Conservation (phyloP, 2,329 filamentous ascomycete genomes). For the Claviceps sp. region DNA sequence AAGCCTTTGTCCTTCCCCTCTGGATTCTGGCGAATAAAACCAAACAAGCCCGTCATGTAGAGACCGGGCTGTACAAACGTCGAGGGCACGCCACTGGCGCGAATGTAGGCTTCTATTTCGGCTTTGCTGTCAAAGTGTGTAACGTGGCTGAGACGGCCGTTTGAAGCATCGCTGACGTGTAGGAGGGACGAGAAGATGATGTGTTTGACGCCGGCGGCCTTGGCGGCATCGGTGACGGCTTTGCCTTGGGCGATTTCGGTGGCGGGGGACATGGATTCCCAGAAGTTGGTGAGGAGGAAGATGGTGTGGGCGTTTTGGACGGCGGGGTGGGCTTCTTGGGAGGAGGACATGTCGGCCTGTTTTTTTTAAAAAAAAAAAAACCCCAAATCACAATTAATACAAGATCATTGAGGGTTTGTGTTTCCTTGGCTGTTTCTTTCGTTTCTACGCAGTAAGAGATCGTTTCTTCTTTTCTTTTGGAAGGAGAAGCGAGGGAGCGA, state of each 20-base stretch:
- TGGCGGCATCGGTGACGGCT: slow-evolving; percentile 30
- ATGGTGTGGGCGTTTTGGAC: slow-evolving; percentile 30
- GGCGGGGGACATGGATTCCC: slow-evolving; percentile 20
- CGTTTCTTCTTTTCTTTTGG: not conserved
- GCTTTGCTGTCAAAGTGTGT: slow-evolving; percentile 45
- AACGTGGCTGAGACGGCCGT: slow-evolving; percentile 24
- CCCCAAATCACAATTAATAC: too few relatives aligned
- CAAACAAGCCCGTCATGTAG: slow-evolving; percentile 39
- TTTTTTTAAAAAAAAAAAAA: too few relatives aligned
- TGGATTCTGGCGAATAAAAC: slow-evolving; percentile 14
- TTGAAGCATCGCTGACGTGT: slow-evolving; percentile 22
- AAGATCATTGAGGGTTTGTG: too few relatives aligned
- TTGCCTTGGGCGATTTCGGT: slow-evolving; percentile 30
- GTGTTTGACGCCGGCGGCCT: slow-evolving; percentile 29
- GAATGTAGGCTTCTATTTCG: slow-evolving; percentile 42
- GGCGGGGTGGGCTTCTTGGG: slow-evolving; percentile 20
- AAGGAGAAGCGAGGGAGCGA: too few relatives aligned
- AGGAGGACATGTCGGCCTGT: slow-evolving; percentile 28
- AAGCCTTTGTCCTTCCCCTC: slow-evolving; percentile 15
- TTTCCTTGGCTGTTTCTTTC: too few relatives aligned
- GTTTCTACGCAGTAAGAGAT: not conserved
- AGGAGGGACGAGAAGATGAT: slow-evolving; percentile 33
- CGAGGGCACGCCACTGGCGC: slow-evolving; percentile 29
- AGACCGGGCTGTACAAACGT: slow-evolving; percentile 38
- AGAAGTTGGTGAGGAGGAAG: slow-evolving; percentile 27